Conservation (phyloP, 306 rosid genomes). For the Cicer judaicum region DNA sequence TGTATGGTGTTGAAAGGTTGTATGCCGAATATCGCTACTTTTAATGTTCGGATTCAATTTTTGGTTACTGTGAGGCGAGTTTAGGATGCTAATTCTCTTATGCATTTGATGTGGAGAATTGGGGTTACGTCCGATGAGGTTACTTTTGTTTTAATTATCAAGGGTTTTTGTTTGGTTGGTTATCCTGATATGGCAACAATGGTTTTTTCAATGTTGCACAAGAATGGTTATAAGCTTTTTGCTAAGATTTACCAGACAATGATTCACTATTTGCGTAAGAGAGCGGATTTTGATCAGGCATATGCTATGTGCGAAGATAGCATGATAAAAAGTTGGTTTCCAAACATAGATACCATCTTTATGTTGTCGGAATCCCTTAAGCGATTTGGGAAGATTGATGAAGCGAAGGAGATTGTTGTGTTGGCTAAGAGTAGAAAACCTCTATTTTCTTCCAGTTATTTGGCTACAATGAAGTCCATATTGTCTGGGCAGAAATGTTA, state of each 20-base stretch:
- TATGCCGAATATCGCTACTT: constrained; percentile 66
- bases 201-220: constrained; percentile 59
- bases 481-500: constrained; percentile 46
- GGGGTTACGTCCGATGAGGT: constrained; percentile 67
- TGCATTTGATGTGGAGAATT: constrained; percentile 57
- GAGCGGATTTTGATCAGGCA: constrained; percentile 59
- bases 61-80: constrained; percentile 57
- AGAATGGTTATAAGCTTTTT: constrained; percentile 60
- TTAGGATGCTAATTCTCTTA: constrained; percentile 69
- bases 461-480: constrained; percentile 50
- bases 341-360: constrained; percentile 61
- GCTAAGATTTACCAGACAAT: constrained; percentile 75
- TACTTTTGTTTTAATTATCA: constrained; percentile 72
- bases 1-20: constrained; percentile 71
- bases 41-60: constrained; percentile 76
- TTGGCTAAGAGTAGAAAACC: constrained; percentile 62
- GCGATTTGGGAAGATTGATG: constrained; percentile 54
- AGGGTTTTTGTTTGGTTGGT: constrained; percentile 71
- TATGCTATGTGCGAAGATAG: constrained; percentile 64
- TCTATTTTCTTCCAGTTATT: constrained; percentile 52
- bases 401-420: constrained; percentile 51
- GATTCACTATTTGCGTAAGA: constrained; percentile 79
- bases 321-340: constrained; percentile 73
- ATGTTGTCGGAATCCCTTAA: constrained; percentile 61
- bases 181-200: constrained; percentile 71